These are phyloP conservation scores for Beauveria varroae DNA, from an alignment of 2,329 filamentous ascomycete genomes.

Conservation along the genomic window DNA sequence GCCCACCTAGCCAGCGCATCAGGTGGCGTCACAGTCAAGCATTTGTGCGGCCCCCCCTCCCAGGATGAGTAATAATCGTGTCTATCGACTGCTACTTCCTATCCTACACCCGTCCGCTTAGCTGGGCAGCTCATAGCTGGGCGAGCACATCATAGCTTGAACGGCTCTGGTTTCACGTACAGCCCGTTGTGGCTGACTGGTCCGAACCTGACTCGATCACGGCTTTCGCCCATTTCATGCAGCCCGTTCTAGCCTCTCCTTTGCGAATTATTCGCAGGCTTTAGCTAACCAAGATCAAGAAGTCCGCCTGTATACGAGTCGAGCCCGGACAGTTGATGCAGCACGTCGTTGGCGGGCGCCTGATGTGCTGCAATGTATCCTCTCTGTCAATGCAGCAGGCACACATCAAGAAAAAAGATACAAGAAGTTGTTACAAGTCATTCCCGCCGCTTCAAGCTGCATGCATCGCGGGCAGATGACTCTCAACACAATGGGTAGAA, in stretches of 20 bases:
- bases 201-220: background rate
- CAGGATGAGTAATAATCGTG: background rate
- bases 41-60: background rate
- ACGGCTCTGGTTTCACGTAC: too few species aligned
- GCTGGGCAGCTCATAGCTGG: background rate
- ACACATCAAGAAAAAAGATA: background rate
- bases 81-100: background rate
- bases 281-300: too few species aligned
- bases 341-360: background rate
- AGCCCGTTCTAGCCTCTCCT: too few species aligned
- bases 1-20: conserved; percentile 2
- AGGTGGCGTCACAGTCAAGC: conserved; percentile 4
- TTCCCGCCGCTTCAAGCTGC: background rate
- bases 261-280: too few species aligned
- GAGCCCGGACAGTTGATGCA: background rate
- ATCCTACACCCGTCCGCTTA: background rate
- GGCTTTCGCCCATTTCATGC: too few species aligned
- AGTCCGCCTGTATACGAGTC: too few species aligned
- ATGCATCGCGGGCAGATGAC: background rate
- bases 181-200: background rate
- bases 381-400: background rate
- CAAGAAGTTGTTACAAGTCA: background rate
- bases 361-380: too few species aligned
- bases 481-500: background rate
- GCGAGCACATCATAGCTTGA: too few species aligned